phyloP scores from a whole-genome alignment of 345 rosid species.

The Pseudoturritis turrita region DNA sequence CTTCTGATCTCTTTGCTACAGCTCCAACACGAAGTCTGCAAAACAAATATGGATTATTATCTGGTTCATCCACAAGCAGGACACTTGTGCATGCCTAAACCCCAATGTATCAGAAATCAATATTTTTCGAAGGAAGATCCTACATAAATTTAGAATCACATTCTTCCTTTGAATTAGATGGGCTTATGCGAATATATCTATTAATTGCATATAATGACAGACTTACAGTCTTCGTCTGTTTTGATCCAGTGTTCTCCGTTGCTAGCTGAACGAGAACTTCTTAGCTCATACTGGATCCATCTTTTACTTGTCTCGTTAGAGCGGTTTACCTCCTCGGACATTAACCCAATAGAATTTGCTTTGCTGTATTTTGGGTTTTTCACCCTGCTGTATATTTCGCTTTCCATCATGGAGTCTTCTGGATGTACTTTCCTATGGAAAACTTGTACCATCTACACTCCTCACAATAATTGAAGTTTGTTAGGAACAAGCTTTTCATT shows the following conservation, averaged over 20 bases:
- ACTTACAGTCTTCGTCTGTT: conserved; percentile 94
- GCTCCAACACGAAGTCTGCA: conserved; percentile 94
- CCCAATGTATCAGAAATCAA: not conserved
- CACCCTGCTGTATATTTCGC: conserved; percentile 16
- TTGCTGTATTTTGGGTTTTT: conserved; percentile 27
- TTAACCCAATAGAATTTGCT: conserved; percentile 26
- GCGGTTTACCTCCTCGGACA: conserved; percentile 27
- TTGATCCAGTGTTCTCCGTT: conserved; percentile 81
- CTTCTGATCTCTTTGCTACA: conserved; percentile 40
- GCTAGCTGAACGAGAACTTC: conserved; percentile 33
- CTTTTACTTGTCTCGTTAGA: conserved; percentile 33
- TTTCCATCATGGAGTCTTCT: conserved; percentile 37
- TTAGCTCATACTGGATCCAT: conserved; percentile 33
- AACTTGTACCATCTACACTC: conserved; percentile 62
- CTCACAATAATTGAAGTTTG: conserved; percentile 13
- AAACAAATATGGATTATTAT: conserved; percentile 4
- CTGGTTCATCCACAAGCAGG: not conserved
- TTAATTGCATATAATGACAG: conserved; percentile 1
- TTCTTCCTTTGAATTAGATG: not conserved
- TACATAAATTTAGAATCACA: not conserved
- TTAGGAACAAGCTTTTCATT: conserved; percentile 7
- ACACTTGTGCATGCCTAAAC: conserved; percentile 2
- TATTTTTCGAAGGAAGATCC: not conserved
- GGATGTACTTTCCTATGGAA: conserved; percentile 77
- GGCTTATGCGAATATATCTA: not conserved